Evolutionary conservation across 2,329 filamentous ascomycete species (phyloP).

Genomic region (Fusarium sp.): DNA sequence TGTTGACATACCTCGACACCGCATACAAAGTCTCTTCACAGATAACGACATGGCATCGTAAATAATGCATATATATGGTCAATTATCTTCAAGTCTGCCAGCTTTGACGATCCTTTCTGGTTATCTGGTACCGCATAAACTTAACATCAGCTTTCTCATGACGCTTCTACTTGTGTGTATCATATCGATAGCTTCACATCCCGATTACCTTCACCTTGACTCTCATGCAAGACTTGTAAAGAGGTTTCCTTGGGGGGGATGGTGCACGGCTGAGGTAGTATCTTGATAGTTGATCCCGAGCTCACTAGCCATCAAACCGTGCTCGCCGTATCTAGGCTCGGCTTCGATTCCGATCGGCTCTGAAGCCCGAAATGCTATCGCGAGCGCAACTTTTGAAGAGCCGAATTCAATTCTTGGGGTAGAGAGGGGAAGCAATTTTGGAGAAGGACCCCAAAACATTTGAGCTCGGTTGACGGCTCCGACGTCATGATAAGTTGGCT

Average conservation of each 20-base stretch:
- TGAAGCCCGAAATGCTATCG: background rate
- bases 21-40: too few relatives aligned
- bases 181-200: background rate
- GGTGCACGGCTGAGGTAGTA: background rate
- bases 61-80: background rate
- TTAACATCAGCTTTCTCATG: background rate
- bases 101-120: too few relatives aligned
- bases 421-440: background rate
- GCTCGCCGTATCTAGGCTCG: slow-evolving; percentile 1
- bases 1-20: background rate
- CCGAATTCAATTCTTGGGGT: background rate
- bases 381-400: background rate
- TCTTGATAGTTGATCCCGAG: background rate
- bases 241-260: slow-evolving; percentile 4
- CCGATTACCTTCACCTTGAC: background rate
- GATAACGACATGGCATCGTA: background rate
- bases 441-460: background rate
- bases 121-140: background rate
- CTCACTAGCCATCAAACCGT: background rate
- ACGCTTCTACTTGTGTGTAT: background rate
- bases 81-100: background rate
- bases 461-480: background rate
- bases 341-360: slow-evolving; percentile 12
- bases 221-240: slow-evolving; percentile 22
- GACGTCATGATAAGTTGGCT: too few relatives aligned